A percentile compares a stretch with the other conserved stretches of the same genome.
These are phyloP conservation scores for Termitomyces bulborhizus DNA, from an alignment of 768 basidiomycete species.

Conservation along the genomic window DNA sequence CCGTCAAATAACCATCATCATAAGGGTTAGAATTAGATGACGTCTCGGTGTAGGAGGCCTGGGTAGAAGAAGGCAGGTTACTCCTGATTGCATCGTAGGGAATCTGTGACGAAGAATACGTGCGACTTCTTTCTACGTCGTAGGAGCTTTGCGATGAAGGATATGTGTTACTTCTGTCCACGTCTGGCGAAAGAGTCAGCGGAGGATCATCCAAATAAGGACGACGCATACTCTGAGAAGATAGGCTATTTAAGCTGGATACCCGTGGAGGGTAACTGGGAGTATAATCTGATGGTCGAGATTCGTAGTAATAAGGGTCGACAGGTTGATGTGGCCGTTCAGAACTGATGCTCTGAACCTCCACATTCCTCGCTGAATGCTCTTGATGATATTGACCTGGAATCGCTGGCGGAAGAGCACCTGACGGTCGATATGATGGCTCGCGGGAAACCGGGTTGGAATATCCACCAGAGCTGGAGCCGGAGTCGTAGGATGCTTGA, in stretches of 20 bases:
- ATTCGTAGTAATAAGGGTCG: constrained; percentile 13
- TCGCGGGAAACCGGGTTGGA: constrained; percentile 14
- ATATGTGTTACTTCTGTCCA: constrained; percentile 10
- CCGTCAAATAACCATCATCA: constrained; percentile 1
- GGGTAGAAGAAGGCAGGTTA: constrained; percentile 1
- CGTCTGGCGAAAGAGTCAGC: neutral
- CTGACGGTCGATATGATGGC: constrained; percentile 23
- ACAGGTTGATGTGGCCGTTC: constrained; percentile 13
- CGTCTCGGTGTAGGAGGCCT: constrained; percentile 4
- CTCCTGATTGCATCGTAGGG: neutral
- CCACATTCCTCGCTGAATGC: constrained; percentile 1
- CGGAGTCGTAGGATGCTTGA: constrained; percentile 15
- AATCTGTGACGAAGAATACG: neutral
- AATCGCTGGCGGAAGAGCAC: constrained; percentile 20
- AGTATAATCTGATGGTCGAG: constrained; percentile 8
- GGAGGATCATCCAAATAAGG: neutral
- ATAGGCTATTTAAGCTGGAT: neutral
- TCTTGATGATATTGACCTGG: constrained; percentile 18
- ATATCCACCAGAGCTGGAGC: constrained; percentile 16
- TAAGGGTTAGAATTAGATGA: constrained; percentile 3
- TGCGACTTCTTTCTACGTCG: neutral
- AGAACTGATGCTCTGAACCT: constrained; percentile 8
- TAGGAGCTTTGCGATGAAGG: constrained; percentile 10
- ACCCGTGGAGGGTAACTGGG: constrained; percentile 2
- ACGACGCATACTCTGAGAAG: constrained; percentile 11